phyloP scores from a whole-genome alignment of 2,329 filamentous ascomycete species.

The Magnaporthiopsis poae region DNA sequence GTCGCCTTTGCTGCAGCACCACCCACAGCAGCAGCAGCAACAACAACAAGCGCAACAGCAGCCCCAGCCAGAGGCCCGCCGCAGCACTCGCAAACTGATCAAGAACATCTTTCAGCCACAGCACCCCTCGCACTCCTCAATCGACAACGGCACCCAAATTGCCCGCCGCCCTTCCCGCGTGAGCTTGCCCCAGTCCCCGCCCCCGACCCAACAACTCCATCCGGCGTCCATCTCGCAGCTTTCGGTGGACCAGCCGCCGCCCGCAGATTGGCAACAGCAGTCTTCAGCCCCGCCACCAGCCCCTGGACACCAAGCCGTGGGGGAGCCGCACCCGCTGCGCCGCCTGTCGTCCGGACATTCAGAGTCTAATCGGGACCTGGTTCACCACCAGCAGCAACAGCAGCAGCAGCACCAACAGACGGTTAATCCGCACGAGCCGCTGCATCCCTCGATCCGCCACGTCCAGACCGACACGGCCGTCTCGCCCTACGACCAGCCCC shows the following conservation, averaged over 20 bases:
- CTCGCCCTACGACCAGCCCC: conserved; percentile 28
- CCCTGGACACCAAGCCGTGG: background rate
- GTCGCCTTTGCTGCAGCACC: conserved; percentile 15
- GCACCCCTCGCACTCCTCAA: conserved; percentile 31
- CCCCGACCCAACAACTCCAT: conserved; percentile 37
- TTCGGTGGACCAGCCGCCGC: conserved; percentile 25
- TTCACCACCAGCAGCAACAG: conserved; percentile 29
- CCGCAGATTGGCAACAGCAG: conserved; percentile 24
- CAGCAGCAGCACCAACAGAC: conserved; percentile 22
- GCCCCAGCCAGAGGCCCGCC: conserved; percentile 31
- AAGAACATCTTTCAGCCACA: conserved; percentile 39
- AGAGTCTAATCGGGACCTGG: conserved; percentile 28
- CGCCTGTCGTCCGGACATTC: conserved; percentile 3
- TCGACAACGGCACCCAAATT: conserved; percentile 32
- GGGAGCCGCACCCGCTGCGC: background rate
- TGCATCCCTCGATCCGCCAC: conserved; percentile 37
- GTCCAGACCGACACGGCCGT: conserved; percentile 35
- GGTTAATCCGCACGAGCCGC: conserved; percentile 27
- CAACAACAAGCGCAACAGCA: conserved; percentile 10
- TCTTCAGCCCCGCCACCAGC: conserved; percentile 9
- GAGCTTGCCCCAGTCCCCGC: conserved; percentile 15
- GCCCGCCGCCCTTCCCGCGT: background rate
- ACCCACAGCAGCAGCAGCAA: conserved; percentile 10
- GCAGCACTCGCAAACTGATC: conserved; percentile 43
- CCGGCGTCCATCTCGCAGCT: conserved; percentile 29